These are phyloP conservation scores for Hypholoma sublateritium DNA, from an alignment of 768 basidiomycete genomes.

Conservation along the genomic window DNA sequence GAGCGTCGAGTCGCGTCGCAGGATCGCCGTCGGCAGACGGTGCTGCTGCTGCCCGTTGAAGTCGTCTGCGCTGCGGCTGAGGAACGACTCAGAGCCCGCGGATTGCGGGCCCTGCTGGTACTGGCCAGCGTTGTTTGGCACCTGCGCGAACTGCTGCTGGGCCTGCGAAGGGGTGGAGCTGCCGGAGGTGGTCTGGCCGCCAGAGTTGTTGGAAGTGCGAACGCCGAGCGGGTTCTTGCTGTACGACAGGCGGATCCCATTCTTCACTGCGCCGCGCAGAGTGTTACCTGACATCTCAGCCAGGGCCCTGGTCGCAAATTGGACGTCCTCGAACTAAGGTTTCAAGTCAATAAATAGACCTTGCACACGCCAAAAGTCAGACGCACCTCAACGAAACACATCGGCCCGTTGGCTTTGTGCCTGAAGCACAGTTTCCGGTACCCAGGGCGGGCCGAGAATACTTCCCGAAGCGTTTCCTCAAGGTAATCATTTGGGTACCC, in stretches of 20 bases:
- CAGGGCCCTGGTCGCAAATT: slow-evolving; percentile 82
- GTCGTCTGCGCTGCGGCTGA: slow-evolving; percentile 21
- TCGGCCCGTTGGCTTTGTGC: slow-evolving; percentile 96
- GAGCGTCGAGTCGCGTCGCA: slow-evolving; percentile 18
- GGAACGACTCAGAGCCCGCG: slow-evolving; percentile 15
- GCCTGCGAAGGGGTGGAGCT: slow-evolving; percentile 44
- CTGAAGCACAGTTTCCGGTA: slow-evolving; percentile 93
- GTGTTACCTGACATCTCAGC: slow-evolving; percentile 89
- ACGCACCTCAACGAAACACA: slow-evolving; percentile 97
- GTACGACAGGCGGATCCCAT: slow-evolving; percentile 92
- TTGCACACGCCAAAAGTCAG: slow-evolving; percentile 24
- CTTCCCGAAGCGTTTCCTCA: slow-evolving; percentile 80
- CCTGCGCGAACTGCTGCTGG: slow-evolving; percentile 33
- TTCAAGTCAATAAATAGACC: slow-evolving; percentile 36
- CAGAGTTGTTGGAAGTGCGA: slow-evolving; percentile 70
- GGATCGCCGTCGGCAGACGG: slow-evolving; percentile 13
- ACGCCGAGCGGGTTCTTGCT: slow-evolving; percentile 98
- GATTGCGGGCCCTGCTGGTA: slow-evolving; percentile 10
- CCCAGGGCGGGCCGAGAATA: slow-evolving; percentile 80
- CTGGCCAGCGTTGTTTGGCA: slow-evolving; percentile 20
- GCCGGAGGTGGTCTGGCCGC: slow-evolving; percentile 22
- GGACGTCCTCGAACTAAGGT: slow-evolving; percentile 85
- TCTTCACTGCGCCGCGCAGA: slow-evolving; percentile 90
- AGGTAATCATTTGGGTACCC: slow-evolving; percentile 79
- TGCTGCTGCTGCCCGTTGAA: slow-evolving; percentile 13